Conservation (phyloP, 345 rosid species). For the Garcia nutans region DNA sequence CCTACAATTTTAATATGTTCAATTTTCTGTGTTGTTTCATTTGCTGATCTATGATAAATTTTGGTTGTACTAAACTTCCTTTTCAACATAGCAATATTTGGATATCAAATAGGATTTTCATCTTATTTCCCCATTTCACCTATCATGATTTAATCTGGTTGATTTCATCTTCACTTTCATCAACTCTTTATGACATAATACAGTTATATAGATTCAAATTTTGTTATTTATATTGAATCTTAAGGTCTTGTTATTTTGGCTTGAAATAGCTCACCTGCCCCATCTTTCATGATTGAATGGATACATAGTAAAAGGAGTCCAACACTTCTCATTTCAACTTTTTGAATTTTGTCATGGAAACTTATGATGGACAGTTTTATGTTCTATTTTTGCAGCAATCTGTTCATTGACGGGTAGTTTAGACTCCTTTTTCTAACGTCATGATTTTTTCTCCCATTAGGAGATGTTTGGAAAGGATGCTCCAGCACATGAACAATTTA, state of each 20-base stretch:
- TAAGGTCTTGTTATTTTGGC: not conserved
- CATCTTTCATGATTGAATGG: not conserved
- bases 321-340: not conserved
- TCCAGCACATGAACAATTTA: slow-evolving; percentile 58
- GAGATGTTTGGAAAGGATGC: slow-evolving; percentile 99
- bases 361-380: not conserved
- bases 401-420: slow-evolving; percentile 1
- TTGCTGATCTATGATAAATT: not conserved
- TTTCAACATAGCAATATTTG: not conserved
- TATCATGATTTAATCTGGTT: too few relatives aligned
- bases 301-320: not conserved
- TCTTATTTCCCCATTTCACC: too few relatives aligned
- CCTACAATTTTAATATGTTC: not conserved
- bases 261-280: not conserved
- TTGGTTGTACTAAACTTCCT: not conserved
- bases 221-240: not conserved
- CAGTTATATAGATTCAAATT: not conserved
- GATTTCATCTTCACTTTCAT: not conserved
- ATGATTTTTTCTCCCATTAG: slow-evolving; percentile 36
- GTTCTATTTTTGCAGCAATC: not conserved
- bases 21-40: not conserved
- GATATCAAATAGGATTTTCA: not conserved
- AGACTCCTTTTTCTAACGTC: slow-evolving; percentile 7
- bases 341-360: not conserved
- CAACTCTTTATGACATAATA: too few relatives aligned